phyloP scores from a whole-genome alignment of 2,329 filamentous ascomycete genomes.

The Pseudogymnoascus sp. region DNA sequence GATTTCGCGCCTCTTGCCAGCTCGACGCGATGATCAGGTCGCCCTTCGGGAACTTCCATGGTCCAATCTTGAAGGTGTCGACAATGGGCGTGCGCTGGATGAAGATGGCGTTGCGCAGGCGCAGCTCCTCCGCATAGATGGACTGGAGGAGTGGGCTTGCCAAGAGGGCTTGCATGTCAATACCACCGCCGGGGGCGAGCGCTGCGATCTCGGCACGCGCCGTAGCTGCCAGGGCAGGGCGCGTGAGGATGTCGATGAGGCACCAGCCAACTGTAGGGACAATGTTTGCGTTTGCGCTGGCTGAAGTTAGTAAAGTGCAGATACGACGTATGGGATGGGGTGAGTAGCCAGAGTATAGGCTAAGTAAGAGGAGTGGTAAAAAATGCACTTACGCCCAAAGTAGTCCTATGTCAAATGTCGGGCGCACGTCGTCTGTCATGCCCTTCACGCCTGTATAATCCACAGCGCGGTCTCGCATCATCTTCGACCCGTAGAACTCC shows the following conservation, averaged over 20 bases:
- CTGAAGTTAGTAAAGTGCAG: conserved; percentile 6
- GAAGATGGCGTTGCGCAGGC: conserved; percentile 22
- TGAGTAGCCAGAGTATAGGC: not conserved
- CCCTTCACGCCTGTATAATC: conserved; percentile 12
- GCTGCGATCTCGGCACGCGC: conserved; percentile 21
- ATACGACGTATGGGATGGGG: too few species aligned
- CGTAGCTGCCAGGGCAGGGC: conserved; percentile 19
- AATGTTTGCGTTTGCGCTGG: conserved; percentile 24
- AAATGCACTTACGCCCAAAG: conserved; percentile 20
- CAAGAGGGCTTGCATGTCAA: conserved; percentile 18
- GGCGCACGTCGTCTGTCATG: conserved; percentile 13
- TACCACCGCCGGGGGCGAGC: conserved; percentile 13
- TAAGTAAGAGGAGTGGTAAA: not conserved
- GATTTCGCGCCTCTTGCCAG: conserved; percentile 26
- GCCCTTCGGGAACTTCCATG: conserved; percentile 26
- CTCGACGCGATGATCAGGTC: conserved; percentile 23
- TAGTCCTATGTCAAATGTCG: conserved; percentile 20
- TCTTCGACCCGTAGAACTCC: conserved; percentile 24
- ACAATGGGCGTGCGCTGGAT: conserved; percentile 16
- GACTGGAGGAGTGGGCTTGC: conserved; percentile 29
- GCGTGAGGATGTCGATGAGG: conserved; percentile 22
- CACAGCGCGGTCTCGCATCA: conserved; percentile 22
- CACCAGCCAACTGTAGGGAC: conserved; percentile 24
- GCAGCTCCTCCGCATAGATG: conserved; percentile 32
- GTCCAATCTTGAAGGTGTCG: conserved; percentile 24